Base-by-base conservation (phyloP, 2,329 filamentous ascomycete genomes). In the Alternaria incomplexa region DNA sequence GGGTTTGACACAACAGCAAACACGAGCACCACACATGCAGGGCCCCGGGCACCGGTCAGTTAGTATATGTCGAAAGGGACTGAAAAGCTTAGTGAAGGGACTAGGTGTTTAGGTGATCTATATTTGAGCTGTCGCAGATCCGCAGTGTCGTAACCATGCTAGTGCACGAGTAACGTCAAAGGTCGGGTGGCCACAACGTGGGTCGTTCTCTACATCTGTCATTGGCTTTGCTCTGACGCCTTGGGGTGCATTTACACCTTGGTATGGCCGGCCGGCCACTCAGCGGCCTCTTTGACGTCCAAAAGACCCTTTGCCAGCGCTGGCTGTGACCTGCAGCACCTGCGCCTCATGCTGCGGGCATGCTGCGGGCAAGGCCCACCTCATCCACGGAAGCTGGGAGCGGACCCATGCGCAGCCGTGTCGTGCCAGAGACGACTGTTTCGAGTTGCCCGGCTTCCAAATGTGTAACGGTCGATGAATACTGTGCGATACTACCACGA, bases 121-220 rank as follows among this genome's bases (percentile, higher is more conserved):
- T 73, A 71, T 68, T 73, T 70, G 70, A 57, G 61, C 69, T 70
- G 68, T 72, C 62, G 70, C 68, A 72, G 66, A 71, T 70, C 67
- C 64, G 70, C 67, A 59, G 61, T 69, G 65, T 66, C 56, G 62
- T 61, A 63, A 52, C 66, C 61, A 63, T 64, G 61, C 67, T 70
- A 67, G 67, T 62, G 63, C 61, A 71, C 63, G 58, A 67, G 55
- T 56, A 57, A 53, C 60, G 28, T 46, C 47, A 58, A 28, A 46
- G 50, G 61, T 36, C 53, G 54, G 48, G 55, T 67, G 55, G 70
- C 66, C 70, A 72, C 70, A 63, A 65, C 63, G 62, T 67, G 65
- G 44, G 58, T 55, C 59, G 20, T 25, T 48, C 54, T 45, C 28
- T 56, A 44, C 44, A 52, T 30, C 51, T 45, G 43, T 36, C 44